Evolutionary conservation across 768 basidiomycete species (phyloP).

Genomic region (Amanita pseudoporphyria): DNA sequence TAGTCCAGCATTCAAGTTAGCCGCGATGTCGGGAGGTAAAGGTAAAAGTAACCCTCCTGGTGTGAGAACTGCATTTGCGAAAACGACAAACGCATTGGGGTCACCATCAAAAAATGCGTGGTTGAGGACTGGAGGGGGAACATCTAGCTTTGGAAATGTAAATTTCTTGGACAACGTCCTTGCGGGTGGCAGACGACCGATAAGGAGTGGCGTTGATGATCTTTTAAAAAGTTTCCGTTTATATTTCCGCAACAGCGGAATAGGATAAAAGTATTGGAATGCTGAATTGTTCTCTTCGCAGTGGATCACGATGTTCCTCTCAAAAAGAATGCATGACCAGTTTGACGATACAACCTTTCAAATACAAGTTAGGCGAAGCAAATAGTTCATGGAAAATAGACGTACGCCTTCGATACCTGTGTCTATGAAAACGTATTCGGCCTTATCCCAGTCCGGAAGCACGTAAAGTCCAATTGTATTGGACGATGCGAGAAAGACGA

Average conservation of each 20-base stretch:
- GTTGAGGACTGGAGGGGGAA: conserved; percentile 1
- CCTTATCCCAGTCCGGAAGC: conserved; percentile 54
- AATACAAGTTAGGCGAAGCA: neutral
- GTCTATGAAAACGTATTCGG: conserved; percentile 63
- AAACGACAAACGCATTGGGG: neutral
- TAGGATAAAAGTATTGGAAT: conserved; percentile 61
- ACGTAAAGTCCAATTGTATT: conserved; percentile 55
- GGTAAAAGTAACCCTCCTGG: conserved; percentile 2
- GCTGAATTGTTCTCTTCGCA: conserved; percentile 60
- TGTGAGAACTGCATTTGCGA: conserved; percentile 4
- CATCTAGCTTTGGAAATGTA: conserved; percentile 28
- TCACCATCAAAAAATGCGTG: neutral
- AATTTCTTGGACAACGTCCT: conserved; percentile 43
- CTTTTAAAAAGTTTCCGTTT: conserved; percentile 17
- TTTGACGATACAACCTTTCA: conserved; percentile 54
- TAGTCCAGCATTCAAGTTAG: conserved; percentile 1
- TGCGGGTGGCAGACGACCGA: conserved; percentile 30
- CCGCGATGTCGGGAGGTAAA: conserved; percentile 3
- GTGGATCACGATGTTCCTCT: conserved; percentile 61
- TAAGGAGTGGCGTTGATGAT: conserved; percentile 30
- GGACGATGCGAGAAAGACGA: conserved; percentile 52
- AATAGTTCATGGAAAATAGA: conserved; percentile 12
- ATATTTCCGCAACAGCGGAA: conserved; percentile 29
- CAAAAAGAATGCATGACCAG: conserved; percentile 67
- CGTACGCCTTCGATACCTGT: conserved; percentile 67